Conservation (phyloP, 1,139 yeast genomes). For the Geotrichum phurueaensis region DNA sequence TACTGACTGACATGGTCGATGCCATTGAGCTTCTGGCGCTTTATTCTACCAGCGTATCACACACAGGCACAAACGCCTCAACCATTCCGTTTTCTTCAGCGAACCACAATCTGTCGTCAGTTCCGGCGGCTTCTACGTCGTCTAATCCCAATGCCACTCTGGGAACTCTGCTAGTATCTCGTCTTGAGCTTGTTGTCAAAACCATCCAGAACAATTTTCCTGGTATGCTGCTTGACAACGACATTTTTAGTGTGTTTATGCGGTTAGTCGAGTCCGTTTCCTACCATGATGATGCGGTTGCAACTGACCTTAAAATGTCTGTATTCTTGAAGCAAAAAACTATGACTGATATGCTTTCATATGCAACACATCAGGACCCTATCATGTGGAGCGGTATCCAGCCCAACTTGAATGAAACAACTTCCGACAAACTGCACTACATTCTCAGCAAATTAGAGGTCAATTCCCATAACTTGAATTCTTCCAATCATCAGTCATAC, state of each 20-base stretch:
- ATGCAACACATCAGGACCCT: conserved; percentile 24
- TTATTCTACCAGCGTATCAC: conserved; percentile 34
- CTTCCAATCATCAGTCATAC: conserved; percentile 1
- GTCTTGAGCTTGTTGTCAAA: conserved; percentile 38
- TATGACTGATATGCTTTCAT: conserved; percentile 36
- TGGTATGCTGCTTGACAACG: conserved; percentile 50
- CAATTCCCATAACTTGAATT: conserved; percentile 10
- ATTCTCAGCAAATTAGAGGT: conserved; percentile 25
- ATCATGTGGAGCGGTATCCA: conserved; percentile 28
- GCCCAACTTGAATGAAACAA: conserved; percentile 22
- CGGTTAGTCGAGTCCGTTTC: conserved; percentile 43
- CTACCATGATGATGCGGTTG: conserved; percentile 43
- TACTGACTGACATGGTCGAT: conserved; percentile 54
- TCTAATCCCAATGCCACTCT: conserved; percentile 2
- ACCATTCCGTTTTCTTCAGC: conserved; percentile 16
- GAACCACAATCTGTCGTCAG: conserved; percentile 10
- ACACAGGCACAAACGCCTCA: conserved; percentile 15
- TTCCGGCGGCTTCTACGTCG: conserved; percentile 9
- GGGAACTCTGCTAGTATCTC: conserved; percentile 22
- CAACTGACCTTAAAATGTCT: conserved; percentile 41
- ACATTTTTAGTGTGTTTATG: conserved; percentile 42
- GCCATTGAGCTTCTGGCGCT: conserved; percentile 47
- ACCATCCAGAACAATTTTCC: conserved; percentile 45
- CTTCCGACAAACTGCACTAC: conserved; percentile 25
- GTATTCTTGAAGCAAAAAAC: conserved; percentile 41